Base-by-base conservation (phyloP, 768 basidiomycete species). In the Solioccasus polychromus region DNA sequence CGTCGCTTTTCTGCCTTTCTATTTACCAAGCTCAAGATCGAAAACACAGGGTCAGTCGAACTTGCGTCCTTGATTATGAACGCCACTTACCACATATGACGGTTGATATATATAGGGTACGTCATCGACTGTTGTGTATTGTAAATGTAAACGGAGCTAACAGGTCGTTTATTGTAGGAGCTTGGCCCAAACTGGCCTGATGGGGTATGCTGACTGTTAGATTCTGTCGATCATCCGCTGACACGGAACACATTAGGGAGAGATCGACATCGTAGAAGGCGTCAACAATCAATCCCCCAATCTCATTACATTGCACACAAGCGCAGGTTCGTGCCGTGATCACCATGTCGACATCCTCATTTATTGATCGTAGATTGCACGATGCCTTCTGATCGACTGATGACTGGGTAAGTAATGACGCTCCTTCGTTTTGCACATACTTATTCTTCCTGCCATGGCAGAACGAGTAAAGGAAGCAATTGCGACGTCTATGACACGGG, bases 261-360 rank as follows among this genome's bases (percentile, higher is more conserved):
- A 67, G 44, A 29, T 67, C 17, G 67, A 69, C 40, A 68, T 68
- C 7, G 18, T 69, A 9, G 68, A 69, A 30, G 69, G 68, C 9
- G 51, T 71, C 42, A 70, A 71, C 31, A 39, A 59, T 29, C 49
- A 59, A 25, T 31, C 48, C 9, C 54, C 64, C 0, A 46, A 71
- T 23, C 30, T 42, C 18, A 29, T 60, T 6, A 63, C 65, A 10
- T 34, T 71, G 23, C 68, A 69, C 45, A 67, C 63, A 4, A 22
- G 50, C 28, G 35, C 62, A 32, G 20, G 55, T 64, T 8, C 8
- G 59, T 55, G 10, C 8, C 41, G 23, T 34, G n/a, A 20, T 34
- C 9, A 35, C 5, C 7, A 8, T 35, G 5, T 29, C 3, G n/a
- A 20, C 7, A 4, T 20, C 2, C 37, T 54, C 14, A 52, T 37